Conservation (phyloP, 176 grass and related monocot species). For the Chrysopogon serrulatus region DNA sequence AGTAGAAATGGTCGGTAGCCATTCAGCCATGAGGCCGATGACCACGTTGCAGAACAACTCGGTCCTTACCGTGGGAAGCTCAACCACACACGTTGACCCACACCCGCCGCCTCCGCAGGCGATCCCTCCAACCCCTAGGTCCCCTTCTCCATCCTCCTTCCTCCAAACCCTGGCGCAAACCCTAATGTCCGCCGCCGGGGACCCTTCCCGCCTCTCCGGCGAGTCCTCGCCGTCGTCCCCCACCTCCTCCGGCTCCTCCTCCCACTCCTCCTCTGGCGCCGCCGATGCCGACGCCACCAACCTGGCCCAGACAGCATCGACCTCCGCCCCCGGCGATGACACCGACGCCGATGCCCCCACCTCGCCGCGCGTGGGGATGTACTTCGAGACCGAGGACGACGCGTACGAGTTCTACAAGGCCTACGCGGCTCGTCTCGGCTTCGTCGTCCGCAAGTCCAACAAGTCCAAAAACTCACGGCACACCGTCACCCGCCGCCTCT, state of each 20-base stretch:
- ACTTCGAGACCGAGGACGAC: conserved; percentile 78
- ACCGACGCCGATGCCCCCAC: conserved; percentile 23
- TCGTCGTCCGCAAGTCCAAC: conserved; percentile 81
- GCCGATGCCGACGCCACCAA: conserved; percentile 1
- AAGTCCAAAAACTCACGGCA: conserved; percentile 78
- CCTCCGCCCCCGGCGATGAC: conserved; percentile 20
- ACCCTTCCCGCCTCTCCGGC: conserved; percentile 30
- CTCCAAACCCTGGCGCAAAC: conserved; percentile 53
- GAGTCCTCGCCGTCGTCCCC: conserved; percentile 37
- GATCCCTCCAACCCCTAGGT: conserved; percentile 34
- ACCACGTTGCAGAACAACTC: background rate
- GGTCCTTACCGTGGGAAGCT: background rate
- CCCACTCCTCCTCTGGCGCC: background rate
- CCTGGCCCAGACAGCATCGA: conserved; percentile 9
- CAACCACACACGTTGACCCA: conserved; percentile 28
- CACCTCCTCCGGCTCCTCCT: conserved; percentile 13
- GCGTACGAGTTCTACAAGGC: conserved; percentile 87
- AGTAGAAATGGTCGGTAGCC: background rate
- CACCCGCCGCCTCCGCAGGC: conserved; percentile 25
- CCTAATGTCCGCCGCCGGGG: conserved; percentile 45
- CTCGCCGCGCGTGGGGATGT: conserved; percentile 58
- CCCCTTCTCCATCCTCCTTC: conserved; percentile 9
- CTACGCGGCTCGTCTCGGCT: conserved; percentile 62
- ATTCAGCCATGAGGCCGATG: background rate
- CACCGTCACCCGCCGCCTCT: conserved; percentile 68